A percentile compares a stretch with the other conserved stretches of the same genome.
phyloP scores from a whole-genome alignment of 2,329 filamentous ascomycete species.

The Aspergillus nomiae region DNA sequence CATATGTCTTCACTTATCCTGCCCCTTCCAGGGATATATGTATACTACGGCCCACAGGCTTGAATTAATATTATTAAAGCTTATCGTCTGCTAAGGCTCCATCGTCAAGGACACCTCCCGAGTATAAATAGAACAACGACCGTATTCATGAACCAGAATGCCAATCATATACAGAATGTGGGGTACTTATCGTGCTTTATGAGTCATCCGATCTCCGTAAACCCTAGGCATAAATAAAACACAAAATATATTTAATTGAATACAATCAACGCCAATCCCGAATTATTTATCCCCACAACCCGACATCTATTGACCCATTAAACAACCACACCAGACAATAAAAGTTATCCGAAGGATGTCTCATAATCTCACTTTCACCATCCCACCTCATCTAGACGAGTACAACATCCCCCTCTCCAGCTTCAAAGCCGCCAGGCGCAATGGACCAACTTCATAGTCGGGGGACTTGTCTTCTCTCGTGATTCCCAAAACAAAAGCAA shows the following conservation, averaged over 20 bases:
- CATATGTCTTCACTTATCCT: too few relatives aligned
- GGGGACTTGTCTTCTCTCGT: constrained; percentile 32
- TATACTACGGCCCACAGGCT: too few relatives aligned
- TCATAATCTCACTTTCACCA: constrained; percentile 17
- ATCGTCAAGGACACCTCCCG: too few relatives aligned
- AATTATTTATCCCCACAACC: neutral
- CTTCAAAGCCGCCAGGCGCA: constrained; percentile 30
- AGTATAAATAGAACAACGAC: too few relatives aligned
- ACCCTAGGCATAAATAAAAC: neutral
- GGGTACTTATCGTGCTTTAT: neutral
- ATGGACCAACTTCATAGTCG: constrained; percentile 30
- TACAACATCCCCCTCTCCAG: constrained; percentile 29
- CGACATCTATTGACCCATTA: neutral
- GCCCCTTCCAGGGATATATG: too few relatives aligned
- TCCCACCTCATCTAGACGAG: constrained; percentile 33
- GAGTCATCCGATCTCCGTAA: neutral
- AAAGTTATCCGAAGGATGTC: neutral
- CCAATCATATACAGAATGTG: neutral
- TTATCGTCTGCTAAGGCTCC: too few relatives aligned
- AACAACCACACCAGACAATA: neutral
- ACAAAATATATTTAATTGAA: neutral
- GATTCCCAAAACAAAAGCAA: neutral
- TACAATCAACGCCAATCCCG: neutral
- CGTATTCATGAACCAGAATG: too few relatives aligned
- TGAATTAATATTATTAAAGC: too few relatives aligned